Percentiles rank a stretch among this genome's conserved stretches.
Evolutionary conservation across 2,329 filamentous ascomycete species (phyloP).

Genomic region (Teratosphaeria destructans): DNA sequence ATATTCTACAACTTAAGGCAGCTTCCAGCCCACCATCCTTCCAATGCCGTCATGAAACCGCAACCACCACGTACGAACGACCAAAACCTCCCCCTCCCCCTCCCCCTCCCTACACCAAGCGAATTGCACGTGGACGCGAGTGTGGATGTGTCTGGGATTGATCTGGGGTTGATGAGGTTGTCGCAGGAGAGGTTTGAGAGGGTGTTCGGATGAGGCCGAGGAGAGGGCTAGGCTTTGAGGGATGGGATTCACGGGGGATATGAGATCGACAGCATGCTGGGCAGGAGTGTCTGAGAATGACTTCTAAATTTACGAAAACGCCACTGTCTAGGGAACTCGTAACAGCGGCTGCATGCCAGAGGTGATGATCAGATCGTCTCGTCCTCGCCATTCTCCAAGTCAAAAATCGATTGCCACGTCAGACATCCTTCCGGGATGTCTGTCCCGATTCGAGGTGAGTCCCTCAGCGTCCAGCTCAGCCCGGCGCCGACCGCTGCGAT

Average conservation of each 20-base stretch:
- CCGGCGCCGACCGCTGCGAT: slow-evolving; percentile 33
- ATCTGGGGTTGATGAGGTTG: slow-evolving; percentile 16
- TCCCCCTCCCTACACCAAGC: no score
- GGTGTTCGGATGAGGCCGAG: slow-evolving; percentile 12
- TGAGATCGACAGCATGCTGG: no score
- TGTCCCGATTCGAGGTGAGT: slow-evolving; percentile 34
- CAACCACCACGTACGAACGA: no score
- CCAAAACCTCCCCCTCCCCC: no score
- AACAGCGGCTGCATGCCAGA: not conserved
- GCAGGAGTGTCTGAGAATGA: no score
- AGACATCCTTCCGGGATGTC: slow-evolving; percentile 33
- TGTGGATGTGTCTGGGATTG: slow-evolving; percentile 29
- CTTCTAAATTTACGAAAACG: no score
- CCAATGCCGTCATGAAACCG: no score
- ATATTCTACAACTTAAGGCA: no score
- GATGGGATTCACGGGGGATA: not conserved
- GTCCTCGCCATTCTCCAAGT: slow-evolving; percentile 27
- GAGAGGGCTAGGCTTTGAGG: slow-evolving; percentile 1
- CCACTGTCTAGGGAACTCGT: not conserved
- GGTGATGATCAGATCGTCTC: slow-evolving; percentile 6
- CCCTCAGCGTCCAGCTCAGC: slow-evolving; percentile 35
- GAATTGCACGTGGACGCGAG: slow-evolving; percentile 24
- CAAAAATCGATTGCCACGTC: slow-evolving; percentile 39
- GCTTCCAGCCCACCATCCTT: no score
- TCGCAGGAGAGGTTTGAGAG: slow-evolving; percentile 18